These are phyloP conservation scores for Trichomonascus vanleenenianus DNA, from an alignment of 805 yeast species.

Conservation along the genomic window DNA sequence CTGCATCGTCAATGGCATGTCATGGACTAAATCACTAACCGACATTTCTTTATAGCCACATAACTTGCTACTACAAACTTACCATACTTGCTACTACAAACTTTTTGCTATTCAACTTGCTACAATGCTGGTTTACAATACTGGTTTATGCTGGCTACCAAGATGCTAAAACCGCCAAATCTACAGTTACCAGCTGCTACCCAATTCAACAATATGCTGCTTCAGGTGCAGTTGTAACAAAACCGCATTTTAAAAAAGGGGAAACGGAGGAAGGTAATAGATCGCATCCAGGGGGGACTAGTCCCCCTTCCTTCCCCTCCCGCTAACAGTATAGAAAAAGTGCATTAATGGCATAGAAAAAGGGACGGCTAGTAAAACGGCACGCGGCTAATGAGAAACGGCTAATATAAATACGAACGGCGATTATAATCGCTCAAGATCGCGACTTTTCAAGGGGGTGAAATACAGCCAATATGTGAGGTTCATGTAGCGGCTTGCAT, in stretches of 20 bases:
- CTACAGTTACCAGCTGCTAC: background rate
- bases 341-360: too few relatives aligned
- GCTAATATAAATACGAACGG: too few relatives aligned
- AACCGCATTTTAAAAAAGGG: too few relatives aligned
- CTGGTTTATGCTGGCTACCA: background rate
- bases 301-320: too few relatives aligned
- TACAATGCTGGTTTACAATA: background rate
- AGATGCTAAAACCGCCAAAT: background rate
- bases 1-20: conserved; percentile 6
- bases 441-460: background rate
- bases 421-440: too few relatives aligned
- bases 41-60: too few relatives aligned
- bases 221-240: too few relatives aligned
- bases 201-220: background rate
- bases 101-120: background rate
- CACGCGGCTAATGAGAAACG: too few relatives aligned
- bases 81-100: background rate
- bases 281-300: too few relatives aligned
- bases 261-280: too few relatives aligned
- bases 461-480: background rate
- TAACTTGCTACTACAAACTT: background rate
- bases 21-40: conserved; percentile 22
- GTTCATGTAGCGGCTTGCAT: background rate
- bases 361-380: too few relatives aligned
- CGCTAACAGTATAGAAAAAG: too few relatives aligned